Percentiles rank a stretch among this genome's conserved stretches.
Evolutionary conservation across 495 filamentous ascomycete species (phyloP).

Genomic region (Xylaria telfairii): DNA sequence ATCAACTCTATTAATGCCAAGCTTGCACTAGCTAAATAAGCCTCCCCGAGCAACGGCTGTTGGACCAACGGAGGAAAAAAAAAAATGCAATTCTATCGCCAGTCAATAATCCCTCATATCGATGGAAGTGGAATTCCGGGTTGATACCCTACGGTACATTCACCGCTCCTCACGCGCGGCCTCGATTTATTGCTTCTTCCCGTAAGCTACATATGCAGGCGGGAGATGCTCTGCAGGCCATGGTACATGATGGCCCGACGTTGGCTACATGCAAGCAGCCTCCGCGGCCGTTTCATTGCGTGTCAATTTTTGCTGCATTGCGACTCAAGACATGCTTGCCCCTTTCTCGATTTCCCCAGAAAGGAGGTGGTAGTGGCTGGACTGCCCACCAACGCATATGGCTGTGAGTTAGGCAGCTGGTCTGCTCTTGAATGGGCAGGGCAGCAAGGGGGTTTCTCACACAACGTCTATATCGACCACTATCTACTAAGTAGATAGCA

Average conservation of each 20-base stretch:
- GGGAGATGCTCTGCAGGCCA: background rate
- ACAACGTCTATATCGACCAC: background rate
- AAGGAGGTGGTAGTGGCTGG: conserved; percentile 1
- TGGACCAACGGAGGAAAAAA: conserved; percentile 6
- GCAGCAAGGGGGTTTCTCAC: background rate
- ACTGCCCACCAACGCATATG: background rate
- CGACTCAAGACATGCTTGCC: conserved; percentile 1
- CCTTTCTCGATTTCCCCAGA: conserved; percentile 8
- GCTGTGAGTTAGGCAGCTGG: background rate
- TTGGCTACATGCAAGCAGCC: background rate
- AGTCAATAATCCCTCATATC: conserved; percentile 21
- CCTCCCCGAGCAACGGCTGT: background rate
- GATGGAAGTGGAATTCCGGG: background rate
- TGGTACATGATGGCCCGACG: background rate
- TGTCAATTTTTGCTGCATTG: conserved; percentile 9
- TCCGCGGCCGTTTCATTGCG: background rate
- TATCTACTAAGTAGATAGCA: background rate
- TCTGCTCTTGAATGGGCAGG: background rate
- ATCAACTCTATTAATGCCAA: conserved; percentile 3
- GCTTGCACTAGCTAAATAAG: conserved; percentile 6
- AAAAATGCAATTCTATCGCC: conserved; percentile 4
- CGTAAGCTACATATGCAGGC: conserved; percentile 16
- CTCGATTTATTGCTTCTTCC: conserved; percentile 6
- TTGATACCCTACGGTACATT: background rate
- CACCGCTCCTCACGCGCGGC: conserved; percentile 7